Evolutionary conservation across 441 rosid genomes (phyloP).

Genomic region (Theobroma grandiflorum): DNA sequence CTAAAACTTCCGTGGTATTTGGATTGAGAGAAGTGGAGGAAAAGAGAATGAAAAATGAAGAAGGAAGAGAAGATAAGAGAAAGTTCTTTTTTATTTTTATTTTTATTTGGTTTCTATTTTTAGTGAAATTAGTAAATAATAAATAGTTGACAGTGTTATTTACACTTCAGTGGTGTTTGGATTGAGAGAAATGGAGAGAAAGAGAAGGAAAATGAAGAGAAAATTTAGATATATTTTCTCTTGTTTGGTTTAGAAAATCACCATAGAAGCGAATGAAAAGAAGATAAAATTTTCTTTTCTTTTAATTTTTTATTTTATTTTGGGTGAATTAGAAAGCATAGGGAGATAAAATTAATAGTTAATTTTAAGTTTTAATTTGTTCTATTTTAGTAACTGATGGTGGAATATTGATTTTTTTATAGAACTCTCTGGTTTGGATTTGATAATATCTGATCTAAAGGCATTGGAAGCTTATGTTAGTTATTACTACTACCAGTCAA

Average conservation of each 20-base stretch:
- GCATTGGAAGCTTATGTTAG: conserved; percentile 82
- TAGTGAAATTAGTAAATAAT: not conserved
- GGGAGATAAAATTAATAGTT: not conserved
- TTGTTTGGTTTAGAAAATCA: not conserved
- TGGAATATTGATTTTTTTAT: conserved; percentile 30
- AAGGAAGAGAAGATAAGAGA: not conserved
- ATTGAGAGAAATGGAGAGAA: conserved; percentile 14
- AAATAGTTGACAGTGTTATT: not conserved
- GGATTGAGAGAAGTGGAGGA: not conserved
- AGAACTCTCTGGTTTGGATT: conserved; percentile 86
- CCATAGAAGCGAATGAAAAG: not conserved
- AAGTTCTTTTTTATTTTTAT: not conserved
- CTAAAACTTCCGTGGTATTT: not conserved
- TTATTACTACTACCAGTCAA: conserved; percentile 68
- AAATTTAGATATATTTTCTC: not conserved
- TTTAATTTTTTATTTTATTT: not conserved
- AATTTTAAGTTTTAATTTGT: conserved; percentile 4
- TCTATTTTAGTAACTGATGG: conserved; percentile 20
- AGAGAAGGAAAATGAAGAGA: not conserved
- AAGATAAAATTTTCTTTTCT: not conserved
- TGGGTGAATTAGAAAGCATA: not conserved
- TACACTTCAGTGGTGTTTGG: not conserved
- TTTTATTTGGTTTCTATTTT: not conserved
- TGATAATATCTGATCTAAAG: conserved; percentile 89
- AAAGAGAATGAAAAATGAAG: conserved; percentile 3